Conservation (phyloP, 495 filamentous ascomycete genomes). For the Penicillium alfredii region DNA sequence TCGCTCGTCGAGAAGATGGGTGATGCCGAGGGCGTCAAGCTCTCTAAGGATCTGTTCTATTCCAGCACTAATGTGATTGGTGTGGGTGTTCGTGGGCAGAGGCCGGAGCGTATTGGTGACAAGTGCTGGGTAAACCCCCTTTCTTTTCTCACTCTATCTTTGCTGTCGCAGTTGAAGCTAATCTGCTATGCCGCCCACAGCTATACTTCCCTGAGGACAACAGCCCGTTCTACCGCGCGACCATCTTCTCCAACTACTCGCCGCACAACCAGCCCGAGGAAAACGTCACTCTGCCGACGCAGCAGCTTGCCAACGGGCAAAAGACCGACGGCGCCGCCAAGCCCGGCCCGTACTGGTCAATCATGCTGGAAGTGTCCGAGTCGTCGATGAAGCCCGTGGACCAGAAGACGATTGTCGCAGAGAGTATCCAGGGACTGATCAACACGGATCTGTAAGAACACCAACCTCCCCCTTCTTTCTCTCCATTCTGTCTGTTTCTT, state of each 20-base stretch:
- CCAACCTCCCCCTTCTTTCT: too few relatives aligned
- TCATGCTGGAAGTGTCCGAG: slow-evolving; percentile 98
- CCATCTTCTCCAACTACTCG: slow-evolving; percentile 99
- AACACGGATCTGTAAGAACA: slow-evolving; percentile 84
- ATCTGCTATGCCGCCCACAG: too few relatives aligned
- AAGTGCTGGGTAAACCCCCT: slow-evolving; percentile 80
- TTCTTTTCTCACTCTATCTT: too few relatives aligned
- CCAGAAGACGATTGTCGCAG: slow-evolving; percentile 69
- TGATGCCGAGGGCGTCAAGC: slow-evolving; percentile 70
- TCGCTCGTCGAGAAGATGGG: slow-evolving; percentile 79
- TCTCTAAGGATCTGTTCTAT: slow-evolving; percentile 93
- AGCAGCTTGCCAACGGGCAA: slow-evolving; percentile 77
- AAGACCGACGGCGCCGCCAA: slow-evolving; percentile 63
- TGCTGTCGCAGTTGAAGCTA: too few relatives aligned
- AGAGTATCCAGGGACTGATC: slow-evolving; percentile 92
- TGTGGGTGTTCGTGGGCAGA: slow-evolving; percentile 84
- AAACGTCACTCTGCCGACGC: slow-evolving; percentile 77
- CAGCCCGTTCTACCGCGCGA: slow-evolving; percentile 99
- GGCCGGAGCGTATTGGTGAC: slow-evolving; percentile 93
- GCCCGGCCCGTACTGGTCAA: slow-evolving; percentile 97
- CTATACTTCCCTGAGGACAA: slow-evolving; percentile 99
- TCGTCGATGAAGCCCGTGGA: slow-evolving; percentile 93
- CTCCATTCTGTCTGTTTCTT: too few relatives aligned
- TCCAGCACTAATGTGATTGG: slow-evolving; percentile 96
- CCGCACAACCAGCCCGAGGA: slow-evolving; percentile 90